Percentiles rank a stretch among this genome's conserved stretches.
These are phyloP conservation scores for Saccharum spontaneum DNA, from an alignment of 176 grass and related monocot species.

Conservation along the genomic window DNA sequence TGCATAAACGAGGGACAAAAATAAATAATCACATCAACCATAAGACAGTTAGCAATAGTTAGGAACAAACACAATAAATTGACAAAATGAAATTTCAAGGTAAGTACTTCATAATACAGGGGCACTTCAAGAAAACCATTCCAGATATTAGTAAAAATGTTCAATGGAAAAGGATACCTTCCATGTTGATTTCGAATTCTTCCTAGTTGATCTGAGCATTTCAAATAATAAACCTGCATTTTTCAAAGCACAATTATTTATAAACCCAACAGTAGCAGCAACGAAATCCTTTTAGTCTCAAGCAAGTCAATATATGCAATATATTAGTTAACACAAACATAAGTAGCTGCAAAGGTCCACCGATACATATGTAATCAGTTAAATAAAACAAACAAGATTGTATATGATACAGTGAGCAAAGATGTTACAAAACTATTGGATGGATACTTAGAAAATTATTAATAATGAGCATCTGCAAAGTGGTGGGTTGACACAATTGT, in stretches of 20 bases:
- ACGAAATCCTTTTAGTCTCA: not conserved
- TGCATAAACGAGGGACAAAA: not conserved
- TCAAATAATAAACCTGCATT: slow-evolving; percentile 84
- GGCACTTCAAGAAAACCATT: slow-evolving; percentile 26
- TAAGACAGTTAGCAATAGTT: slow-evolving; percentile 1
- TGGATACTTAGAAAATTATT: not conserved
- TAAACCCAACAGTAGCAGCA: not conserved
- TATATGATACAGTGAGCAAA: not conserved
- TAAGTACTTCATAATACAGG: slow-evolving; percentile 25
- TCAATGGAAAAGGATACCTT: slow-evolving; percentile 60
- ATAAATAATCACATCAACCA: not conserved
- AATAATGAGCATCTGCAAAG: not conserved
- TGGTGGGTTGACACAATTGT: not conserved
- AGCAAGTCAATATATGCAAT: not conserved
- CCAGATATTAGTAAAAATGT: not conserved
- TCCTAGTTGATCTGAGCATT: slow-evolving; percentile 90
- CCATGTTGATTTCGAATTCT: slow-evolving; percentile 86
- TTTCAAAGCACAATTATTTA: slow-evolving; percentile 17
- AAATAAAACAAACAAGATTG: slow-evolving; percentile 13
- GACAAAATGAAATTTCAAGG: not conserved
- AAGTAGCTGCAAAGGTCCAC: not conserved
- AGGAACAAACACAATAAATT: not conserved
- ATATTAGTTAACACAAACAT: slow-evolving; percentile 5
- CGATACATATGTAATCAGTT: slow-evolving; percentile 10
- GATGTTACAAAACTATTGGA: not conserved